Evolutionary conservation across 2,329 filamentous ascomycete species (phyloP).

Genomic region (Exophiala aquamarina): DNA sequence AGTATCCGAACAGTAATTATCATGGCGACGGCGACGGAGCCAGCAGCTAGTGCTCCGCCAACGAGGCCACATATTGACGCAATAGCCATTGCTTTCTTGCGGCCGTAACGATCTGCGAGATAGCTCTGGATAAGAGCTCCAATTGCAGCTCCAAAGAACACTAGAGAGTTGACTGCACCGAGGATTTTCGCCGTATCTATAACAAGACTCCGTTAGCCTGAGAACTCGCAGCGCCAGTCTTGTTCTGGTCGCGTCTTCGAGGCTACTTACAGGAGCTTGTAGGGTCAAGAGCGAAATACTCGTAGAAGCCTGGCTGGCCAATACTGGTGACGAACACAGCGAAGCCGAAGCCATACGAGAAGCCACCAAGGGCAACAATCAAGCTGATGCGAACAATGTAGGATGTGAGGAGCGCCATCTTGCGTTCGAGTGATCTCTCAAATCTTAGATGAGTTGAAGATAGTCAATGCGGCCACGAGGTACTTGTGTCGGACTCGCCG

Average conservation of each 20-base stretch:
- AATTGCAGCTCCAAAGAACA: constrained; percentile 39
- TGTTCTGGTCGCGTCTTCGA: not conserved
- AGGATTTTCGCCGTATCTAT: constrained; percentile 40
- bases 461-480: too few species aligned
- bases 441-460: too few species aligned
- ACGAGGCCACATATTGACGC: constrained; percentile 38
- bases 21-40: constrained; percentile 22
- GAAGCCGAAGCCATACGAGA: not conserved
- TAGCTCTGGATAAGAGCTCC: constrained; percentile 39
- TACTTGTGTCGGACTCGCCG: too few species aligned
- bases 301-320: constrained; percentile 5
- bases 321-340: not conserved
- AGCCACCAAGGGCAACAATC: constrained; percentile 1
- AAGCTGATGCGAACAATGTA: not conserved
- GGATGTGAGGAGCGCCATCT: not conserved
- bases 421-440: not conserved
- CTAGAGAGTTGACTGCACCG: constrained; percentile 46
- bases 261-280: not conserved
- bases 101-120: constrained; percentile 37
- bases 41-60: constrained; percentile 37
- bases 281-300: not conserved
- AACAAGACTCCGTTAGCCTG: not conserved
- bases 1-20: constrained; percentile 21
- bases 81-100: constrained; percentile 39
- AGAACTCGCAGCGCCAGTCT: constrained; percentile 36